Base-by-base conservation (phyloP, 2,329 filamentous ascomycete species). In the Zymoseptoria tritici region DNA sequence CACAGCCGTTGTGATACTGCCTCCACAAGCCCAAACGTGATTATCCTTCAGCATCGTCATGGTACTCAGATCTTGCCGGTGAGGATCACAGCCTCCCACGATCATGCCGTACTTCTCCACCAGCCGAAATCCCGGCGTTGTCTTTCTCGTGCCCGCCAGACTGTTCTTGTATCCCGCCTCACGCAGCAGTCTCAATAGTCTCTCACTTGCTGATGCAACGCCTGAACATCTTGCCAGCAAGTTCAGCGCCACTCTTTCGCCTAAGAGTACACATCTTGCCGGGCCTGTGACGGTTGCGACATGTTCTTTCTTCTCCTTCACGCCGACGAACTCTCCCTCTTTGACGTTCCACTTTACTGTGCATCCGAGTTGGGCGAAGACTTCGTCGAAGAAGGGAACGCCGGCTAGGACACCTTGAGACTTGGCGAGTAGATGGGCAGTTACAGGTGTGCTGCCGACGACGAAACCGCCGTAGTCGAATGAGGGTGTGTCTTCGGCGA, bases 1-100 rank as follows among this genome's bases (percentile, higher is more conserved):
- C 22, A 99, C 92, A 5, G 94, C 94, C 21, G 89, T 85, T 1
- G 88, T 86, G 74, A 99, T 97, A 72, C 88, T 90, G 24, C 81
- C 80, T 51, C 88, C 88, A 57, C 89, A 87, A 63, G 90, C 91
- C 88, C 93, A 97, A 59, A 99, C 88, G 76, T 99, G 94, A 76
- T 99, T 99, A 77, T 99, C 94, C 79, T 99, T 99, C 65, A 99
- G 82, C 94, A 99, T 99, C 59, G 92, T 92, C 94, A 99, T 97
- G 65, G 87, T 84, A 73, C 74, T 78, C 2, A 99, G 80, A 74
- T 99, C 94, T 77, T 96, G 90, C 31, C 94, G 82, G 75, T 99
- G 94, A 2, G 87, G 85, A 76, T 99, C 94, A 16, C 91, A 92
- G 9, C 94, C 94, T 59, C 93, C 94, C 16, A 96, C 88, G 21